Evolutionary conservation across 1,139 yeast species (phyloP), one percentile per base, ranked within the genome.

Genomic region (Dujonia santamariae): DNA sequence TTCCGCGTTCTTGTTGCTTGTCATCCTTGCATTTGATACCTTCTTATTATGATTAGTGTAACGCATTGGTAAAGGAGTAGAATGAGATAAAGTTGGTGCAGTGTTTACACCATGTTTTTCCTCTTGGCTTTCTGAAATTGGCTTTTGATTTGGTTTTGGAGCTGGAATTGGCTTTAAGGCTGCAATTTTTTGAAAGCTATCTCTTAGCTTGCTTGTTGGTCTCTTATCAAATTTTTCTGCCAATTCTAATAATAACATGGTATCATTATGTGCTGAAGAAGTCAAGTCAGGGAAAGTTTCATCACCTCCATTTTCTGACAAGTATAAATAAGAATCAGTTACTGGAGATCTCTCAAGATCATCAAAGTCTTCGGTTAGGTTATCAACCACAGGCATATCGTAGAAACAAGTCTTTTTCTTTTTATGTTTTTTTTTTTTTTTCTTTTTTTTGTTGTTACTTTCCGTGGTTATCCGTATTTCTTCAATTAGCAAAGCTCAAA

Each of bases 51-150:
- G n/a, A n/a, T n/a, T n/a, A n/a, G n/a, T n/a, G n/a, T n/a, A n/a
- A n/a, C n/a, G n/a, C n/a, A 32, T 7, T 28, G 42, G 32, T 26
- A 60, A 42, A 1, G 67, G 67, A 1, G 67, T 60, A 4, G 65
- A 58, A 37, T 62, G 67, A 3, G 63, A 55, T 11, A 61, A 28
- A 20, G 6, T 15, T 18, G 15, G n/a, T 9, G 23, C 7, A 20
- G 28, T 19, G 18, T 29, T 22, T 6, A 11, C 16, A 12, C 19
- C 26, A 30, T 9, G n/a, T n/a, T n/a, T n/a, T n/a, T n/a, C n/a
- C n/a, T n/a, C n/a, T n/a, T n/a, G n/a, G n/a, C n/a, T n/a, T n/a
- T n/a, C n/a, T 19, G 14, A 12, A 19, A 18, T 19, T 26, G 15
- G 25, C 17, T 16, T 12, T 20, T 24, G 23, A 17, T 18, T 15